Evolutionary conservation across 2,329 filamentous ascomycete genomes (phyloP), one percentile per base, ranked within the genome.

Genomic region (Trichoderma simmonsii): DNA sequence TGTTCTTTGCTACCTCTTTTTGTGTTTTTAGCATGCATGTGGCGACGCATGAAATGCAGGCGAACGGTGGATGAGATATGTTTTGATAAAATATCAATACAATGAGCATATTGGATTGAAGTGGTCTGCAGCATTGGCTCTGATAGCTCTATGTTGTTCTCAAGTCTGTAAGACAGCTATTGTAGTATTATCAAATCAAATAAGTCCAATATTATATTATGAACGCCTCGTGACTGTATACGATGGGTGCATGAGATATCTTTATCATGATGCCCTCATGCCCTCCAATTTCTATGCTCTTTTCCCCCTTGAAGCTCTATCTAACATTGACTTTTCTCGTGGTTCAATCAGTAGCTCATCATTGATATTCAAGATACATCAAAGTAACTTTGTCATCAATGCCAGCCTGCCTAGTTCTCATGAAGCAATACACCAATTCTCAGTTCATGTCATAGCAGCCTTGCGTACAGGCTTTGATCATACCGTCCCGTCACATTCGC

Each of bases 61-160:
- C 51, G 68, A 70, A 70, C 15, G 60, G 61, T 56, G 65, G 71
- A 59, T 72, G 59, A 65, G 26, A 57, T 61, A 60, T 70, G 39
- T 63, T 70, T 56, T 60, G 65, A 72, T 72, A 65, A 60, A 72
- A 32, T 61, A 70, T 70, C 68, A 57, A 70, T 70, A 70, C 68
- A 70, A 57, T 64, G 68, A 70, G 68, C 43, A 70, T 64, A 64
- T 70, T 63, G 60, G 68, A 64, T 70, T 64, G 48, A 63, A 57
- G 43, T 70, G 48, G 62, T 67, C 62, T 71, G 11, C 34, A 61
- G 57, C 60, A 59, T 65, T 59, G 48, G 48, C 61, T 71, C 43
- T 65, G 69, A 65, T 59, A 8, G 48, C 48, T 65, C 34, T 34
- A 43, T 59, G 66, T 69, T 65, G n/a, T 71, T 71, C n/a, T 71